Base-by-base conservation (phyloP, 192 early-diverging fungal species). In the Chytriomyces sp. region DNA sequence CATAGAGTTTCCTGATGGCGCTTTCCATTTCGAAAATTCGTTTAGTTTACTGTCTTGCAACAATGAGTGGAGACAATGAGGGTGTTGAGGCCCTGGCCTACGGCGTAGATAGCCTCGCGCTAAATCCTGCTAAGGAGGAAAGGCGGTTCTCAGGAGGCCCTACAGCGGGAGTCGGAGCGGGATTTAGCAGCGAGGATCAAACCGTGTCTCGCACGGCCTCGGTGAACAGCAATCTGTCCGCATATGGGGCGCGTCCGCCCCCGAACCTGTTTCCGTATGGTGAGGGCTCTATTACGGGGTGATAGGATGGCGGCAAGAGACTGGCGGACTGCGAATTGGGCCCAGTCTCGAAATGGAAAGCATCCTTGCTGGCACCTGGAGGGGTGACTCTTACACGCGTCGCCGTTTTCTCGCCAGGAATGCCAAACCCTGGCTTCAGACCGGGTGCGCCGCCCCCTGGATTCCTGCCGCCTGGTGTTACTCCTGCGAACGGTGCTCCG, bases 341-440 rank as follows among this genome's bases (percentile, higher is more conserved):
- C n/a, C n/a, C n/a, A n/a, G 14, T 49, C 22, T 49, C 44, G 14
- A 22, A n/a, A 14, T 49, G 17, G 44, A 22, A 49, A n/a, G 17
- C 44, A n/a, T n/a, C 14, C 44, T 49, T 49, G 44, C 14, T 49
- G 17, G 17, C 22, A n/a, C 17, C 22, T 22, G 14, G 14, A n/a
- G 14, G 17, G 14, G 44, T 49, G n/a, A n/a, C n/a, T n/a, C n/a
- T 14, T 49, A 22, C 14, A n/a, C 44, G 44, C 22, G 14, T 14
- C 44, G n/a, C n/a, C n/a, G n/a, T n/a, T n/a, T n/a, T 49, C 17
- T 49, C 17, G 22, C 28, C 52, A 68, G 68, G 25, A 12, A 59
- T 59, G 68, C 68, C 68, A 1, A 54, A 54, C 8, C 68, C 68
- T 22, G 54, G 36, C 30, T 70, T 70, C 68, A 39, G 54, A 33